These are phyloP conservation scores for Protomyces inundatus DNA, from an alignment of 1,139 yeast genomes.

Conservation along the genomic window DNA sequence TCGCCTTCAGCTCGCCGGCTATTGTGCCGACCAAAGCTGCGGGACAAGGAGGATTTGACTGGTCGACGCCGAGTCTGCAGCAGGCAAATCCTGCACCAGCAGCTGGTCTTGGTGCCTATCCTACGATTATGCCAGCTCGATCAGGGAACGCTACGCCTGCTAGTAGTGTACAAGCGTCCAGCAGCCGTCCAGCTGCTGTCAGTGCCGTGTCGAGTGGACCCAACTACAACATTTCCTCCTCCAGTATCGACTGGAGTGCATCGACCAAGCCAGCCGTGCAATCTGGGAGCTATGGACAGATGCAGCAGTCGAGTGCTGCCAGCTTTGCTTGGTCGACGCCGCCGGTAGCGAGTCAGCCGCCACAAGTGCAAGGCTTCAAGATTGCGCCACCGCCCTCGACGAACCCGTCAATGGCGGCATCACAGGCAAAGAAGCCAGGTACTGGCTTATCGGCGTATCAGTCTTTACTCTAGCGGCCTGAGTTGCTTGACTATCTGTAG, in stretches of 20 bases:
- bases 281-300: neutral
- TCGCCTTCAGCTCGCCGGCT: neutral
- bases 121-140: neutral
- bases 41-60: neutral
- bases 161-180: neutral
- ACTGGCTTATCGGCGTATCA: constrained; percentile 16
- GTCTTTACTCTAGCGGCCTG: constrained; percentile 1
- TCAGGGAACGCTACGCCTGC: neutral
- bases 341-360: neutral
- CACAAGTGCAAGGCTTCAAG: neutral
- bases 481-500: neutral
- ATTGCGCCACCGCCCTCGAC: neutral
- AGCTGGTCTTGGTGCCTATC: neutral
- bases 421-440: neutral
- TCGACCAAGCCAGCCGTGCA: neutral
- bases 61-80: constrained; percentile 15
- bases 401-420: neutral
- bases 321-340: neutral
- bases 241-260: neutral
- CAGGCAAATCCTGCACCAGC: neutral
- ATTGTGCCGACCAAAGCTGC: neutral
- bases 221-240: neutral
- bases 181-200: neutral
- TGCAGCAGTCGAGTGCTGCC: neutral
- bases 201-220: neutral